Base-by-base conservation (phyloP, 2,329 filamentous ascomycete genomes). In the Aureobasidium mangrovei region DNA sequence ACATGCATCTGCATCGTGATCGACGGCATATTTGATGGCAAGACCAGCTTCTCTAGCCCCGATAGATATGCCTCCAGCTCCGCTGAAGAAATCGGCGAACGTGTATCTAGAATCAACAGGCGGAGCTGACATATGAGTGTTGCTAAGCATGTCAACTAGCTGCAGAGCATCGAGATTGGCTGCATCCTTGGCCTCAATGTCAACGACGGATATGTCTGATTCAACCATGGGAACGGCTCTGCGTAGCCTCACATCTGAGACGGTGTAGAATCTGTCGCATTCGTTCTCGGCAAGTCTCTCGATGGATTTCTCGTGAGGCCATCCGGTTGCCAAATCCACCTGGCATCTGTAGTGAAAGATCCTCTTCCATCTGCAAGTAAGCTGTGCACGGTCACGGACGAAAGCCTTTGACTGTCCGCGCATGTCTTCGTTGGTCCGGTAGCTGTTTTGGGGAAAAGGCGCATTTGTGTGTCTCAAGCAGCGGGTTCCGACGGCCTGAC, bases 11-110 rank as follows among this genome's bases (percentile, higher is more conserved):
- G 61, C 24, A 54, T 80, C 77, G 18, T 79, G 74, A 61, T 95
- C 89, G 8, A 91, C 78, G 0, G 79, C 83, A 65, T 80, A 82
- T 27, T 71, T 69, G 0, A 88, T 63, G 3, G 73, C 68, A 10
- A 90, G 69, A 0, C 86, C 85, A 0, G 79, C 79, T 46, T 70
- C 63, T 9, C 64, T 55, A 0, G 85, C 85, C 0, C 85, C 88
- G 2, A 77, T 71, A 0, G 85, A 86, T 1, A 81, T 79, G 4
- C 88, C 88, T 0, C 88, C 87, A 1, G 79, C 85, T 1, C 88
- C 86, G 33, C 81, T 85, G 59, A 88, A 93, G 0, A 79, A 76
- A 62, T 93, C 88, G 1, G 81, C 85, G 27, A 84, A 80, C 0
- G 82, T 86, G 57, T 88, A 88, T 38, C 9, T 10, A 12, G 38